phyloP scores from a whole-genome alignment of 2,329 filamentous ascomycete species.

The Thielaviopsis punctulata region DNA sequence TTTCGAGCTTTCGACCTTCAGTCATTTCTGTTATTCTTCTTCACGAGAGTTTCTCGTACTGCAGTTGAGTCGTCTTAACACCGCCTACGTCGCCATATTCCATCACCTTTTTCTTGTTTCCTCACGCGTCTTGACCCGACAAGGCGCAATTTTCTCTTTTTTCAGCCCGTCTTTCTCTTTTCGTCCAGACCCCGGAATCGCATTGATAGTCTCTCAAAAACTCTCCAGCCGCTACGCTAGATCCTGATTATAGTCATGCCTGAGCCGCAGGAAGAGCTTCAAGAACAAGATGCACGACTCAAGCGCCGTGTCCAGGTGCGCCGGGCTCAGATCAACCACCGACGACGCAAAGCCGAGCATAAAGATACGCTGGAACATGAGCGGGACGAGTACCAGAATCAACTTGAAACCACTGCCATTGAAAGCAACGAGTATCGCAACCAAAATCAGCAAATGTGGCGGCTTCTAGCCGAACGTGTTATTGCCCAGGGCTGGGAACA shows the following conservation, averaged over 20 bases:
- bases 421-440: slow-evolving; percentile 22
- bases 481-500: slow-evolving; percentile 12
- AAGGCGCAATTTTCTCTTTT: background rate
- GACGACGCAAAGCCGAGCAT: slow-evolving; percentile 38
- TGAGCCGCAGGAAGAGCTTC: background rate
- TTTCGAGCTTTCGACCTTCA: background rate
- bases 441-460: slow-evolving; percentile 28
- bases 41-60: background rate
- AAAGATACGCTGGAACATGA: slow-evolving; percentile 36
- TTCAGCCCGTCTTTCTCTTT: background rate
- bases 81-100: background rate
- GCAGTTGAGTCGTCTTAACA: background rate
- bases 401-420: slow-evolving; percentile 26
- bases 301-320: slow-evolving; percentile 34
- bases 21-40: background rate
- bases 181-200: background rate
- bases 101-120: background rate
- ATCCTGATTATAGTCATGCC: background rate
- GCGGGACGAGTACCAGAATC: slow-evolving; percentile 28
- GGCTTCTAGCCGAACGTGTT: slow-evolving; percentile 18
- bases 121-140: too few relatives aligned
- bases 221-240: background rate
- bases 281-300: slow-evolving; percentile 25
- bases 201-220: background rate
- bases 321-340: slow-evolving; percentile 36